Evolutionary conservation across 495 filamentous ascomycete genomes (phyloP).

Genomic region (Aspergillus incahuasiensis): DNA sequence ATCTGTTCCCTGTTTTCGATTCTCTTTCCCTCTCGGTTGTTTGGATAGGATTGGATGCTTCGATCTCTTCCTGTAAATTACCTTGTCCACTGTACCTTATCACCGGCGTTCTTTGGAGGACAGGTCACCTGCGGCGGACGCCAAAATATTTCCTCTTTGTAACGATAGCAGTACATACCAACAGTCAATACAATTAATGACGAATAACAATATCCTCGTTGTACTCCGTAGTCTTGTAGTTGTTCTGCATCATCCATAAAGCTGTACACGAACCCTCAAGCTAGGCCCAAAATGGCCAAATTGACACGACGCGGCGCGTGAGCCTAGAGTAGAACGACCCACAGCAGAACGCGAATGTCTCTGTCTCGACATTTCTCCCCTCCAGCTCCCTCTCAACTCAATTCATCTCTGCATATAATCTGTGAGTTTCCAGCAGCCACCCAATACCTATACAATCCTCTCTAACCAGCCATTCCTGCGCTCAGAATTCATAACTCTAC

Average conservation of each 20-base stretch:
- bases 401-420: conserved; percentile 8
- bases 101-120: background rate
- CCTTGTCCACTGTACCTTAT: background rate
- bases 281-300: conserved; percentile 35
- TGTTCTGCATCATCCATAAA: background rate
- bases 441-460: background rate
- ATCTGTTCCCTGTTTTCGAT: too few species aligned
- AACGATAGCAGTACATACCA: background rate
- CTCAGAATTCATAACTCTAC: conserved; percentile 4
- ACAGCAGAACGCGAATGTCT: conserved; percentile 32
- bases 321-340: conserved; percentile 11
- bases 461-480: background rate
- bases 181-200: background rate
- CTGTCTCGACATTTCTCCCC: conserved; percentile 16
- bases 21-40: background rate
- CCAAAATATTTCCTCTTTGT: background rate
- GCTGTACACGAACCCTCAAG: background rate
- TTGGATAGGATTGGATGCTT: conserved; percentile 2
- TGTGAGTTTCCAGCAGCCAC: conserved; percentile 6
- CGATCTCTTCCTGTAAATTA: background rate
- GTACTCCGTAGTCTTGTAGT: background rate
- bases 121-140: background rate
- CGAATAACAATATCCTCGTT: background rate
- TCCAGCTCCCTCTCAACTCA: conserved; percentile 11
- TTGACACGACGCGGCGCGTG: conserved; percentile 11